Evolutionary conservation across 1,139 yeast species (phyloP).

Genomic region (Nakaseomyces uthaithaninus): DNA sequence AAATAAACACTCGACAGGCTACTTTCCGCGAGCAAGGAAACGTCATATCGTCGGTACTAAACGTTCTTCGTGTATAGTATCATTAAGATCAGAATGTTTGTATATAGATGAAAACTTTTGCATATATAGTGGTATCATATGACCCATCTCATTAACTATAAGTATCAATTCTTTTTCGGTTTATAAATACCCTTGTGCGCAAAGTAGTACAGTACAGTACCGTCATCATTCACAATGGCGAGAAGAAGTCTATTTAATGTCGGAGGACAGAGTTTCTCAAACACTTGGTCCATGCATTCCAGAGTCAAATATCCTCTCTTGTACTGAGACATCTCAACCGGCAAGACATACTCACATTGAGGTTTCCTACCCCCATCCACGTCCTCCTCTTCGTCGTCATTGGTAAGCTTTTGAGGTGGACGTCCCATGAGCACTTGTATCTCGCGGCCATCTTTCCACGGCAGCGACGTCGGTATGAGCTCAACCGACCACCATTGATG

Average conservation of each 20-base stretch:
- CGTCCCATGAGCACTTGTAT: conserved; percentile 24
- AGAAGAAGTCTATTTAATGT: conserved; percentile 37
- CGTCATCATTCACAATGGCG: conserved; percentile 54
- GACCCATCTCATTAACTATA: too few relatives aligned
- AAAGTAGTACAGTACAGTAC: conserved; percentile 59
- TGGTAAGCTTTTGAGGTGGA: conserved; percentile 31
- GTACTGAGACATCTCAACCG: conserved; percentile 27
- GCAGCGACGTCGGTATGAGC: conserved; percentile 15
- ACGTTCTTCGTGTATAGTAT: neutral
- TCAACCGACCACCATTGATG: conserved; percentile 46
- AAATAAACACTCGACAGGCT: conserved; percentile 13
- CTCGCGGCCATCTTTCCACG: conserved; percentile 14
- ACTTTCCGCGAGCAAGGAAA: conserved; percentile 23
- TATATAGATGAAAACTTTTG: too few relatives aligned
- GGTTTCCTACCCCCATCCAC: conserved; percentile 9
- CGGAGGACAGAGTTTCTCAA: conserved; percentile 21
- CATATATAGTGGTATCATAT: too few relatives aligned
- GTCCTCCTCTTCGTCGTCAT: conserved; percentile 21
- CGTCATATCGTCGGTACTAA: conserved; percentile 17
- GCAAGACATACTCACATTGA: conserved; percentile 28
- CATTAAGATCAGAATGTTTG: too few relatives aligned
- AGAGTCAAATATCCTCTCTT: conserved; percentile 31
- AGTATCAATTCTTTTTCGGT: conserved; percentile 44
- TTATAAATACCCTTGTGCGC: conserved; percentile 56
- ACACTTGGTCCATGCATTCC: conserved; percentile 26